Base-by-base conservation (phyloP, 2,329 filamentous ascomycete species). In the Pseudogymnoascus sp. region DNA sequence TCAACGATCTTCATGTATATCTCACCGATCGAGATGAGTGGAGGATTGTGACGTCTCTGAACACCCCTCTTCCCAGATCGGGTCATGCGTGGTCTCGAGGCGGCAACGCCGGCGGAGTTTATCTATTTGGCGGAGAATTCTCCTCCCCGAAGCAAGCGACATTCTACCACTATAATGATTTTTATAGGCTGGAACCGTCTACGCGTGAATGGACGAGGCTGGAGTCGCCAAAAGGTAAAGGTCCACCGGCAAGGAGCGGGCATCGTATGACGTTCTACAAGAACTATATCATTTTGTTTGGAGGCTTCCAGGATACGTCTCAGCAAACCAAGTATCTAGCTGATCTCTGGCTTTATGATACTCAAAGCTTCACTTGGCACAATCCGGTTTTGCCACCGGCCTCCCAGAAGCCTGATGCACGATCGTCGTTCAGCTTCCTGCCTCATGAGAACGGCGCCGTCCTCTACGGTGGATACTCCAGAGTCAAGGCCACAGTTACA, bases 161-260 rank as follows among this genome's bases (percentile, higher is more conserved):
- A 0, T 99, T 99, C 72, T 97, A 99, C 75, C 95, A 99, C 76
- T 99, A 99, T 78, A 96, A 96, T 72, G 95, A 97, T 77, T 97
- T 99, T 75, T 99, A 95, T 93, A 83, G 89, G 60, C 83, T 97
- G 47, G 93, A 97, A 72, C 89, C 93, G 0, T 83, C 82, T 7
- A 87, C 85, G 6, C 83, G 92, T 70, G 95, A 99, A 78, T 99
- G 95, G 95, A 90, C 86, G 64, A 89, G 93, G 66, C 81, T 99
- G 36, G 95, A 99, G 75, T 82, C 81, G 70, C 85, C 84, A 61
- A 82, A 82, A 78, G 90, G 90, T 64, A 90, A 90, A 75, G 83
- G 83, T 37, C 93, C 93, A 40, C 88, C 91, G 1, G 92, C 93
- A 2, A 82, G 95, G 68, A 96, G 90, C 74, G 95, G 95, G 3